Conservation (phyloP, 2,329 filamentous ascomycete species). For the Claviceps fusiformis region DNA sequence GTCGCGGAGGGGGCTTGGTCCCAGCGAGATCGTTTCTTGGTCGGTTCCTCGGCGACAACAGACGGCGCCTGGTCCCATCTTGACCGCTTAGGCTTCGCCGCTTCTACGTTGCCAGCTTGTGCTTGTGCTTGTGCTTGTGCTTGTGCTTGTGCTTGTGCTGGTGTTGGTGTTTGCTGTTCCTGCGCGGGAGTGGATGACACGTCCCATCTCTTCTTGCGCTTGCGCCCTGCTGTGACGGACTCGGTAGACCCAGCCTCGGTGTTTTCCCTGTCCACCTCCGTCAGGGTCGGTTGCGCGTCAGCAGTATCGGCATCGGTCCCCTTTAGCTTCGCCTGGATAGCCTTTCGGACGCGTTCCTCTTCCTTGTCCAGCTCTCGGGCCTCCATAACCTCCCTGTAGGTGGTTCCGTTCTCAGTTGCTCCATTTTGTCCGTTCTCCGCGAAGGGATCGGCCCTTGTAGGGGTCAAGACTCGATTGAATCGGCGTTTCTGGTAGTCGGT, state of each 20-base stretch:
- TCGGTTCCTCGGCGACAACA: constrained; percentile 39
- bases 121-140: constrained; percentile 15
- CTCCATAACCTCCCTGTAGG: constrained; percentile 85
- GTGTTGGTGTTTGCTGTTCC: constrained; percentile 28
- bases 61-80: constrained; percentile 78
- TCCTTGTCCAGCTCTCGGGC: constrained; percentile 82
- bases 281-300: constrained; percentile 64
- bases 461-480: constrained; percentile 76
- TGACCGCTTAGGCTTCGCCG: constrained; percentile 58
- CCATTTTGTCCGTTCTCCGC: constrained; percentile 59
- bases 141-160: constrained; percentile 32
- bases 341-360: constrained; percentile 70
- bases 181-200: constrained; percentile 46
- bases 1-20: constrained; percentile 78
- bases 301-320: constrained; percentile 41
- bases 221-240: constrained; percentile 48
- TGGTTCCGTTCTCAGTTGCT: constrained; percentile 56
- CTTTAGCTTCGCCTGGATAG: constrained; percentile 63
- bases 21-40: constrained; percentile 76
- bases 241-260: constrained; percentile 56
- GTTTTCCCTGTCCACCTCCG: constrained; percentile 60
- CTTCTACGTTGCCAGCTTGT: constrained; percentile 33
- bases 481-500: constrained; percentile 96
- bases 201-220: constrained; percentile 95
- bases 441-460: constrained; percentile 76